Conservation (phyloP, 2,329 filamentous ascomycete species). For the Erysiphe pulchra region DNA sequence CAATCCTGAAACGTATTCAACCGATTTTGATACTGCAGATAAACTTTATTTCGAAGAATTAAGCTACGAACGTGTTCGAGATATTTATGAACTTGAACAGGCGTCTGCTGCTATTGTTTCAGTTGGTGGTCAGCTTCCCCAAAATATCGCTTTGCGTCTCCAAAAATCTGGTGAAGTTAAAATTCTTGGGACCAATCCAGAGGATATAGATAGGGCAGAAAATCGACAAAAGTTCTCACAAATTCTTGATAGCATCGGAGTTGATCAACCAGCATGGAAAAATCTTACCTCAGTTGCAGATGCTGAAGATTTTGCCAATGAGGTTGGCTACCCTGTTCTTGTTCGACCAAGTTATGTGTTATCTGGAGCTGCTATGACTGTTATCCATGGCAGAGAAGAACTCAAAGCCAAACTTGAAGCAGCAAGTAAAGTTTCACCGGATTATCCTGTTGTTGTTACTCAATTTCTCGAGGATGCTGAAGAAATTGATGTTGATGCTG, state of each 20-base stretch:
- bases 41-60: constrained; percentile 93
- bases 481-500: constrained; percentile 98
- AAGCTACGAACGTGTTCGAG: constrained; percentile 66
- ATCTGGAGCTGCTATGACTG: constrained; percentile 97
- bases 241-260: constrained; percentile 82
- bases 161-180: constrained; percentile 75
- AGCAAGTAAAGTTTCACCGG: constrained; percentile 75
- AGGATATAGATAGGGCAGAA: constrained; percentile 96
- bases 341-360: constrained; percentile 92
- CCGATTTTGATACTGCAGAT: constrained; percentile 88
- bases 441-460: constrained; percentile 93
- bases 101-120: constrained; percentile 71
- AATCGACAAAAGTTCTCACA: constrained; percentile 97
- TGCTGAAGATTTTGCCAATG: constrained; percentile 63
- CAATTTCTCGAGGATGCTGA: constrained; percentile 99
- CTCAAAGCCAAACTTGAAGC: constrained; percentile 71
- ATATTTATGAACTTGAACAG: constrained; percentile 75
- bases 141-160: constrained; percentile 85
- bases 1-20: constrained; percentile 73
- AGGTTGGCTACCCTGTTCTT: constrained; percentile 76
- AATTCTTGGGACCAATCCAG: constrained; percentile 81
- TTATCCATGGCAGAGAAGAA: constrained; percentile 87
- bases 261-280: constrained; percentile 96
- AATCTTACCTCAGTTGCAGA: constrained; percentile 89
- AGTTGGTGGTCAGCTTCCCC: constrained; percentile 93